Percentiles rank a stretch among this genome's conserved stretches.
Conservation (phyloP, 805 yeast species). For the Yamadazyma nakazawae region DNA sequence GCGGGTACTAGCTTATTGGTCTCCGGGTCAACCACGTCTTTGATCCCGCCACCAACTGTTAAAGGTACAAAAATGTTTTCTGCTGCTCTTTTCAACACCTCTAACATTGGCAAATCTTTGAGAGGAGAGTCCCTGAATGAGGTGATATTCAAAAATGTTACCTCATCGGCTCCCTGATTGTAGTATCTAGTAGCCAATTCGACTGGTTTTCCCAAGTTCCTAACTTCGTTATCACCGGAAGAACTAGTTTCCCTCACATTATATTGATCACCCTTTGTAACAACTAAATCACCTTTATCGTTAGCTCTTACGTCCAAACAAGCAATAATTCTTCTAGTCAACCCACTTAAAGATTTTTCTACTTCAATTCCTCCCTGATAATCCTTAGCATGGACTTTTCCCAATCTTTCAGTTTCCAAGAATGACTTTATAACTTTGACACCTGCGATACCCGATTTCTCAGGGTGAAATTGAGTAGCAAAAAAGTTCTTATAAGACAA, state of each 20-base stretch:
- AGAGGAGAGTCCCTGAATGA: slow-evolving; percentile 94
- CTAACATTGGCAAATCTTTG: slow-evolving; percentile 92
- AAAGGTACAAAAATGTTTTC: slow-evolving; percentile 92
- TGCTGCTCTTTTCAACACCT: slow-evolving; percentile 78
- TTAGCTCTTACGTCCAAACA: slow-evolving; percentile 96
- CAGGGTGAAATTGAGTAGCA: slow-evolving; percentile 99
- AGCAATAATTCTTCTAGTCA: slow-evolving; percentile 90
- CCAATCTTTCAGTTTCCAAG: slow-evolving; percentile 42
- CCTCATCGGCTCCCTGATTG: slow-evolving; percentile 94
- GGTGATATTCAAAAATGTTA: slow-evolving; percentile 91
- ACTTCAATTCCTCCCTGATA: slow-evolving; percentile 14
- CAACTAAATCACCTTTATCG: slow-evolving; percentile 92
- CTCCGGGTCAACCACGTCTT: slow-evolving; percentile 83
- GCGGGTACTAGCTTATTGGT: slow-evolving; percentile 75
- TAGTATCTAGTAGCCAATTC: slow-evolving; percentile 88
- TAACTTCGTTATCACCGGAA: slow-evolving; percentile 52
- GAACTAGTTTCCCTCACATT: slow-evolving; percentile 75
- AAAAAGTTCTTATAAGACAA: slow-evolving; percentile 71
- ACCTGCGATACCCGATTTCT: slow-evolving; percentile 92
- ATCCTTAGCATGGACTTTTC: slow-evolving; percentile 18
- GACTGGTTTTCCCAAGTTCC: slow-evolving; percentile 96
- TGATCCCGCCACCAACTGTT: slow-evolving; percentile 98
- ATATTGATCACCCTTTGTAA: slow-evolving; percentile 97
- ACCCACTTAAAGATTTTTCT: slow-evolving; percentile 49
- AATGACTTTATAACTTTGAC: slow-evolving; percentile 71